Evolutionary conservation across 192 early-diverging fungal species (phyloP), one percentile per base, ranked within the genome.

Genomic region (Bifiguratus adelaidae): DNA sequence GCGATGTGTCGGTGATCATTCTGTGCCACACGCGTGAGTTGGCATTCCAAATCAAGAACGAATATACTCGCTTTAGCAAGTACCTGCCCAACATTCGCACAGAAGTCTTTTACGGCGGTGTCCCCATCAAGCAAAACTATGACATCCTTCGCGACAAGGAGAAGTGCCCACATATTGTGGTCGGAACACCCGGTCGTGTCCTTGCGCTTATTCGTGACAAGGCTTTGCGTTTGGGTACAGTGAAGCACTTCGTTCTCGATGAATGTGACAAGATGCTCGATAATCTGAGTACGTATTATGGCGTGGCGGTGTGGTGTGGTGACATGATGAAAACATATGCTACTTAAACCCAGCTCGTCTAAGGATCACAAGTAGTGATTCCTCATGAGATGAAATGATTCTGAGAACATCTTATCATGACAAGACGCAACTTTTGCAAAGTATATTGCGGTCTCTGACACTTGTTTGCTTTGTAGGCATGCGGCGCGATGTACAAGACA

Each of bases 231-330:
- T 63, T 93, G 33, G 68, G 67, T 37, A 85, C 75, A 49, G 76
- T 98, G 55, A 96, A 88, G 83, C 87, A 91, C 81, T 98, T 98
- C 79, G 89, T 98, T 21, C 73, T 98, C 33, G 95, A 98, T 60
- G 95, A 98, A 73, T 98, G 95, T 65, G 95, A 98, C 73, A 95
- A 95, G 74, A 87, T 98, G 70, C 64, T 98, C 23, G 92, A 95
- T 24, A 70, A 82, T 35, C 67, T 95, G 42, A 90, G 91, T 92
- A 82, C 72, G 80, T 78, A 15, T 44, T 29, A 41, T 4, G 15
- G n/a, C n/a, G n/a, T n/a, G n/a, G n/a, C n/a, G n/a, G n/a, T 16
- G 38, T 21, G n/a, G 15, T n/a, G 23, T 9, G 48, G 57, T 53
- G 54, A 53, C 34, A 65, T 77, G 70, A 71, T 71, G 65, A 74